Conservation (phyloP, 345 rosid genomes). For the Turnera subulata region DNA sequence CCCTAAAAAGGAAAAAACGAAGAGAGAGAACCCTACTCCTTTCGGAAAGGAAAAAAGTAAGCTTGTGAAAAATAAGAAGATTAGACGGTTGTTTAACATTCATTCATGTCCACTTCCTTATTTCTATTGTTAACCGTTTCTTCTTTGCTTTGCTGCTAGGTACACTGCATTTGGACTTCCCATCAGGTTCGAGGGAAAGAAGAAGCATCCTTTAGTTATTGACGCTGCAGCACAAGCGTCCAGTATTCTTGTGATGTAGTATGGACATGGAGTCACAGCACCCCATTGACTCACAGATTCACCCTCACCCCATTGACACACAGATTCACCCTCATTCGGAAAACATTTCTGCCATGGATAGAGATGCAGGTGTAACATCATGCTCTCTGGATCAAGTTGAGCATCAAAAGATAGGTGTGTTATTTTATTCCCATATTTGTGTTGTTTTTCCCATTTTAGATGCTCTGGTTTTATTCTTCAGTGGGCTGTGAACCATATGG, state of each 20-base stretch:
- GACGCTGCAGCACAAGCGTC: conserved; percentile 21
- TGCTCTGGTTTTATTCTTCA: conserved; percentile 4
- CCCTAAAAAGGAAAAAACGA: not conserved
- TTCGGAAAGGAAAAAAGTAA: not conserved
- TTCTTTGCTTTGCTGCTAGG: conserved; percentile 10
- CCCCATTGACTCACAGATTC: conserved; percentile 28
- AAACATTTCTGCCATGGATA: conserved; percentile 39
- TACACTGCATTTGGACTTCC: conserved; percentile 6
- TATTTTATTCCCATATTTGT: conserved; percentile 16
- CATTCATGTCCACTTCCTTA: not conserved
- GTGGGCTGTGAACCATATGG: not conserved
- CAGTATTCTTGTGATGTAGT: conserved; percentile 30
- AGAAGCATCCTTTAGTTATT: not conserved
- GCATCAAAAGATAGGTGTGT: conserved; percentile 58
- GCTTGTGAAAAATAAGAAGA: not conserved
- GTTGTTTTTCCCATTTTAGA: not conserved
- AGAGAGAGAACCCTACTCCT: not conserved
- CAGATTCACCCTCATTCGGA: conserved; percentile 32
- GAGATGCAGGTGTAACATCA: conserved; percentile 34
- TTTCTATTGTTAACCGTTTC: conserved; percentile 6
- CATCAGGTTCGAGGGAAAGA: conserved; percentile 7
- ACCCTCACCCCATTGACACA: conserved; percentile 22
- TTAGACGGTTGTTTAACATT: conserved; percentile 2
- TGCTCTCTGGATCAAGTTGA: conserved; percentile 30
- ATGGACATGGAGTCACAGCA: conserved; percentile 39